Percentiles rank a stretch among this genome's conserved stretches.
phyloP scores from a whole-genome alignment of 2,329 filamentous ascomycete species.

The Plectosphaerella cucumerina region DNA sequence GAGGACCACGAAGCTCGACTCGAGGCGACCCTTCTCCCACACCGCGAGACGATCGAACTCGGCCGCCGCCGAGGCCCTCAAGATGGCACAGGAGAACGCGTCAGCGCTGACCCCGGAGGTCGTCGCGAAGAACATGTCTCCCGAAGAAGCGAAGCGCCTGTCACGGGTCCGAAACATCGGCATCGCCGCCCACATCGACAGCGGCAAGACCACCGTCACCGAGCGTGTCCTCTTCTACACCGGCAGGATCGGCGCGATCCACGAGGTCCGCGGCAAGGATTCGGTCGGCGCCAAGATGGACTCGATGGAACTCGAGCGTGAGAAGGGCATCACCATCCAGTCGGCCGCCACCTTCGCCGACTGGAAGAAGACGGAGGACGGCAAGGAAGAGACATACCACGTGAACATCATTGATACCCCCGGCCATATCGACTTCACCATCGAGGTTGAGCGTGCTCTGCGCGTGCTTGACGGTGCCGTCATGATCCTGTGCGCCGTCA shows the following conservation, averaged over 20 bases:
- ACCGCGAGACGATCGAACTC: constrained; percentile 20
- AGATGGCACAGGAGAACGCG: constrained; percentile 50
- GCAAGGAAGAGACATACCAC: constrained; percentile 87
- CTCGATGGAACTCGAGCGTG: constrained; percentile 97
- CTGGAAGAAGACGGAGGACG: constrained; percentile 84
- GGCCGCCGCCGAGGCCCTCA: constrained; percentile 41
- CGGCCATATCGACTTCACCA: constrained; percentile 98
- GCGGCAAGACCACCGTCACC: constrained; percentile 93
- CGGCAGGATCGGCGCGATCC: constrained; percentile 91
- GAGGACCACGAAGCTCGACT: constrained; percentile 1
- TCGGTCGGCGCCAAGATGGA: constrained; percentile 98
- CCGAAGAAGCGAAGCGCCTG: constrained; percentile 73
- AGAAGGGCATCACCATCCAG: constrained; percentile 98
- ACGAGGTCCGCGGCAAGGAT: constrained; percentile 94
- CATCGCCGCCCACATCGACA: constrained; percentile 98
- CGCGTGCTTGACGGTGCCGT: constrained; percentile 94
- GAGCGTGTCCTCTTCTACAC: constrained; percentile 98
- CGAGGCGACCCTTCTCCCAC: constrained; percentile 27
- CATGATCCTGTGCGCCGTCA: constrained; percentile 97
- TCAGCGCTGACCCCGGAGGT: constrained; percentile 49
- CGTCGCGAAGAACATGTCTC: constrained; percentile 74
- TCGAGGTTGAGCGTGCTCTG: constrained; percentile 93
- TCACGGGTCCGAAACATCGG: constrained; percentile 91
- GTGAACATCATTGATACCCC: constrained; percentile 99
- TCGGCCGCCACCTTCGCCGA: constrained; percentile 97